Conservation (phyloP, 371 early-diverging fungal genomes). For the Blyttiomyces sp. region DNA sequence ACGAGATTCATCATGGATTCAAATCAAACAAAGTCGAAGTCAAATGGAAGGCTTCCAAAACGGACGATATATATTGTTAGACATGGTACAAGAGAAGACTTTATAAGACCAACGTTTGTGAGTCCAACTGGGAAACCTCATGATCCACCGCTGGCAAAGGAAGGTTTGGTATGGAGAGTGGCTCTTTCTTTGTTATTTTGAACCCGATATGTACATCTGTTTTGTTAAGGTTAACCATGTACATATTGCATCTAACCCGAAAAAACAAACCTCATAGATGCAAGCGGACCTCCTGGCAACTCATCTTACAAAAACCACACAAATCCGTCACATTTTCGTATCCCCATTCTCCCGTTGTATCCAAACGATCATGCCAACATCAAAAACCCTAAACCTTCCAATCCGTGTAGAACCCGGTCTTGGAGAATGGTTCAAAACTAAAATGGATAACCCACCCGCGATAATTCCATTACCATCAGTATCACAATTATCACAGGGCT, state of each 20-base stretch:
- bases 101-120: slow-evolving; percentile 5
- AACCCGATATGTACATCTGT: too few species aligned
- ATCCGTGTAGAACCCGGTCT: slow-evolving; percentile 20
- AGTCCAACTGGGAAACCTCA: slow-evolving; percentile 11
- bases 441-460: neutral
- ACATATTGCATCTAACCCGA: too few species aligned
- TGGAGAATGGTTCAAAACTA: slow-evolving; percentile 32
- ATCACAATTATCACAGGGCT: neutral
- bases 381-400: neutral
- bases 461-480: neutral
- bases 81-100: slow-evolving; percentile 26
- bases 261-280: too few species aligned
- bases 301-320: neutral
- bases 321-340: slow-evolving; percentile 5
- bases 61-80: slow-evolving; percentile 15
- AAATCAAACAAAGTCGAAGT: too few species aligned
- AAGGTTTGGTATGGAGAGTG: slow-evolving; percentile 5
- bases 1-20: too few species aligned
- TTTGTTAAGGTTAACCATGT: too few species aligned
- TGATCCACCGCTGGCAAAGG: slow-evolving; percentile 17
- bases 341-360: slow-evolving; percentile 28
- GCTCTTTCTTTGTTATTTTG: too few species aligned
- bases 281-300: too few species aligned
- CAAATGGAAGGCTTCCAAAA: too few species aligned
- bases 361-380: slow-evolving; percentile 19